Evolutionary conservation across 108 stramenopile genomes (phyloP).

Genomic region (Nannochloropsis gaditana): DNA sequence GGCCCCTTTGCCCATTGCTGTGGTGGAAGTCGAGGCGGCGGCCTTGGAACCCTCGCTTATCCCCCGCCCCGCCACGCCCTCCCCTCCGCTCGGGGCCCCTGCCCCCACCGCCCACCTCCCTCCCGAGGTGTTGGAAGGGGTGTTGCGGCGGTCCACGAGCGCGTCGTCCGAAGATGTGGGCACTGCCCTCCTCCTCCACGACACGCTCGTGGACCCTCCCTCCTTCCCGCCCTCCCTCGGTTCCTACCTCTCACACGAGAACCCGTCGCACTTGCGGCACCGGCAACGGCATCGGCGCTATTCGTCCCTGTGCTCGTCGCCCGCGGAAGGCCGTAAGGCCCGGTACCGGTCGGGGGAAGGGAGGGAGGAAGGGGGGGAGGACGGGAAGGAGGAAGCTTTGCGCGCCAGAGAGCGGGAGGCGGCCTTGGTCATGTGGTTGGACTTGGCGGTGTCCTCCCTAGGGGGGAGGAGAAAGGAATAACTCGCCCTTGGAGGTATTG

Average conservation of each 20-base stretch:
- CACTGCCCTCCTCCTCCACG: background rate
- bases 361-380: background rate
- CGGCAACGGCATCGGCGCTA: background rate
- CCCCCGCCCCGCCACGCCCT: background rate
- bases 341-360: background rate
- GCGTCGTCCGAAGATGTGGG: background rate
- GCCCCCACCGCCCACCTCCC: background rate
- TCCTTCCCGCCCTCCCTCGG: background rate
- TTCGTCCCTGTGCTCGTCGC: background rate
- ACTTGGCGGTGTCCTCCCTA: too few relatives aligned
- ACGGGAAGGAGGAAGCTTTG: background rate
- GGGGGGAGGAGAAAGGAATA: too few relatives aligned
- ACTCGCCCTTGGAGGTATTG: too few relatives aligned
- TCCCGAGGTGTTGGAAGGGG: background rate
- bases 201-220: background rate
- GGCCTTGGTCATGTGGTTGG: background rate
- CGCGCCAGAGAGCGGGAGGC: background rate
- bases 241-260: background rate
- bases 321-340: background rate
- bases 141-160: background rate
- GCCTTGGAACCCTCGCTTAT: too few relatives aligned
- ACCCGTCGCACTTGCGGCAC: background rate
- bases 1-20: background rate
- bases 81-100: background rate
- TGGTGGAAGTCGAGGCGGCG: background rate